These are phyloP conservation scores for Ophiostoma triangulosporum DNA, from an alignment of 2,329 filamentous ascomycete species.

Conservation along the genomic window DNA sequence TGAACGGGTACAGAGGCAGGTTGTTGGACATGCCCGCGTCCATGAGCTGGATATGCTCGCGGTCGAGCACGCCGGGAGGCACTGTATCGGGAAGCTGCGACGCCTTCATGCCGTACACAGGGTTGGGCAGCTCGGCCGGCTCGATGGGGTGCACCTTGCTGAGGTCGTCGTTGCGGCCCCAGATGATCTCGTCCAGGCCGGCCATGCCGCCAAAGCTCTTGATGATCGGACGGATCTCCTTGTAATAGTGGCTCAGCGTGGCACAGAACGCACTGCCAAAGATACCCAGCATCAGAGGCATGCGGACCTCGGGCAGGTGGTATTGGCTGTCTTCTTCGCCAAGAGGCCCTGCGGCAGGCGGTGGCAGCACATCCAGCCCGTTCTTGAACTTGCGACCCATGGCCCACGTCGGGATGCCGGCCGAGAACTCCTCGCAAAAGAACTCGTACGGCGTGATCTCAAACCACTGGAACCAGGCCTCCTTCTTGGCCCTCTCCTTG, in stretches of 20 bases:
- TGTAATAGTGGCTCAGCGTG: conserved; percentile 90
- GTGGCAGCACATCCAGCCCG: conserved; percentile 49
- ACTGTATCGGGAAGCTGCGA: conserved; percentile 57
- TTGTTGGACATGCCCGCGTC: conserved; percentile 99
- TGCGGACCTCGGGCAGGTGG: conserved; percentile 68
- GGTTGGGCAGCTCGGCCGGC: conserved; percentile 84
- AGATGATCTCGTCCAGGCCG: conserved; percentile 68
- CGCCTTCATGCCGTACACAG: conserved; percentile 65
- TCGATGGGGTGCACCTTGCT: conserved; percentile 91
- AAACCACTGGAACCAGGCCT: conserved; percentile 97
- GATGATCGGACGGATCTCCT: conserved; percentile 75
- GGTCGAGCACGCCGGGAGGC: conserved; percentile 61
- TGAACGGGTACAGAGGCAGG: conserved; percentile 83
- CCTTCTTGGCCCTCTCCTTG: conserved; percentile 41
- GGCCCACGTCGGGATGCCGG: conserved; percentile 91
- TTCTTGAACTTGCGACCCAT: conserved; percentile 69
- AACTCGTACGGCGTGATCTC: conserved; percentile 92
- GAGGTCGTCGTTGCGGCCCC: conserved; percentile 69
- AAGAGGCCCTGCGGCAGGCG: conserved; percentile 22
- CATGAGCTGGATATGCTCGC: conserved; percentile 70
- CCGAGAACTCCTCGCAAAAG: conserved; percentile 82
- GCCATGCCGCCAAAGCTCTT: conserved; percentile 60
- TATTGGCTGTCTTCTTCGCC: conserved; percentile 34
- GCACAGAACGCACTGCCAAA: conserved; percentile 96
- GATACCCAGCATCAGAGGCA: conserved; percentile 80